Evolutionary conservation across 352 stramenopile genomes (phyloP).

Genomic region (Pythium grandisporangium): DNA sequence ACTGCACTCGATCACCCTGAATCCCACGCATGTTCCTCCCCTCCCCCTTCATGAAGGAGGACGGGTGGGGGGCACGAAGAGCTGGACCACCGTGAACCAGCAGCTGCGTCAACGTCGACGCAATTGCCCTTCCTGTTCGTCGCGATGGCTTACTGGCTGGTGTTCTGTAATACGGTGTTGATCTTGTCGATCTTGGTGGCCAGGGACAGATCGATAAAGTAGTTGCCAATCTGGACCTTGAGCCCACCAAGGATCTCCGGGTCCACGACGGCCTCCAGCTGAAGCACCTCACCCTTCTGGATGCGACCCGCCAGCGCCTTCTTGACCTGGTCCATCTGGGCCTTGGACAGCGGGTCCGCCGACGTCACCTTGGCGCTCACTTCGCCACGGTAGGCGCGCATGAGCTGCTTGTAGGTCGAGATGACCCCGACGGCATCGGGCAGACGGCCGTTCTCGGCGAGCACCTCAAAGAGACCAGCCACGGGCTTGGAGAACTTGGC

Average conservation of each 20-base stretch:
- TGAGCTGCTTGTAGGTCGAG: conserved; percentile 87
- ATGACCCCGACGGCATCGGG: conserved; percentile 84
- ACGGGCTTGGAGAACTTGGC: conserved; percentile 93
- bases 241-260: conserved; percentile 93
- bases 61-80: too few relatives aligned
- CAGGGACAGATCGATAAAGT: conserved; percentile 96
- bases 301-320: conserved; percentile 86
- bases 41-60: too few relatives aligned
- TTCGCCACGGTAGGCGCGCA: conserved; percentile 93
- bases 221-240: conserved; percentile 96
- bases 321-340: conserved; percentile 90
- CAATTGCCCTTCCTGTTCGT: too few relatives aligned
- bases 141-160: conserved; percentile 28
- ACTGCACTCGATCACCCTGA: too few relatives aligned
- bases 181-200: conserved; percentile 94
- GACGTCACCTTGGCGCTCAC: conserved; percentile 96
- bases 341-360: conserved; percentile 89
- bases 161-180: conserved; percentile 74
- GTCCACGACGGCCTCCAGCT: conserved; percentile 90
- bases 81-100: too few relatives aligned
- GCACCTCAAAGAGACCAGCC: conserved; percentile 92
- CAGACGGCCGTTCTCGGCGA: conserved; percentile 95
- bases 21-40: too few relatives aligned
- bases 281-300: conserved; percentile 87
- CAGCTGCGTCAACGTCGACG: too few relatives aligned